Base-by-base conservation (phyloP, 805 yeast genomes). In the Myxozyma neotropica region DNA sequence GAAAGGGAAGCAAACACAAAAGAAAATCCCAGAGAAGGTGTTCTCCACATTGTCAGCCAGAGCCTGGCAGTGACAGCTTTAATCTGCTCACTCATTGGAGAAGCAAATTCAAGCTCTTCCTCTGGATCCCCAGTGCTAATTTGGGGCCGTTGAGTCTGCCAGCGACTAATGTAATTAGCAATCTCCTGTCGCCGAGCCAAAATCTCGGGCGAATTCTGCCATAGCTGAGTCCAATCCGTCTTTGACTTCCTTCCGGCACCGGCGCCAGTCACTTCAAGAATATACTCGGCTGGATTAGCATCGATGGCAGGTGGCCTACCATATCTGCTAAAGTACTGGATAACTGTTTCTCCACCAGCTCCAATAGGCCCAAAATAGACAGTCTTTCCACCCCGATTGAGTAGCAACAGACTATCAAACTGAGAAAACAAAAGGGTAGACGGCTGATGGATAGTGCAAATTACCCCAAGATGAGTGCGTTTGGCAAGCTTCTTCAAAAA, bases 211-310 rank as follows among this genome's bases (percentile, higher is more conserved):
- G 63, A 59, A 12, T 45, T 38, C 33, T 40, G 38, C 96, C 97
- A 88, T 48, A 87, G 89, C 68, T 86, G 85, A 29, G 57, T 68
- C 67, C 70, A 73, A 47, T 74, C 75, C 15, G 55, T 52, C 38
- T 59, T 63, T 4, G 74, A 71, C 7, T 53, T 48, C 2, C 72
- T 66, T 23, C 70, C 74, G 53, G 74, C 73, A 53, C 71, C 75
- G 52, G 76, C 78, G 31, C 81, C 79, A 57, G 70, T 65, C 13
- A 66, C 69, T 63, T 87, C 87, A 73, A 89, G 78, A 94, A 89
- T 89, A 93, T 95, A 89, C 76, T 89, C 96, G n/a, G 91, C 92
- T 19, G 92, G 92, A 66, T 87, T 87, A 8, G 88, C 88, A 48
- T 77, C 75, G 17, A 89, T 89, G 74, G 89, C 87, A 55, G 77